phyloP scores from a whole-genome alignment of 495 filamentous ascomycete genomes.

The Aspergillus sparsus region DNA sequence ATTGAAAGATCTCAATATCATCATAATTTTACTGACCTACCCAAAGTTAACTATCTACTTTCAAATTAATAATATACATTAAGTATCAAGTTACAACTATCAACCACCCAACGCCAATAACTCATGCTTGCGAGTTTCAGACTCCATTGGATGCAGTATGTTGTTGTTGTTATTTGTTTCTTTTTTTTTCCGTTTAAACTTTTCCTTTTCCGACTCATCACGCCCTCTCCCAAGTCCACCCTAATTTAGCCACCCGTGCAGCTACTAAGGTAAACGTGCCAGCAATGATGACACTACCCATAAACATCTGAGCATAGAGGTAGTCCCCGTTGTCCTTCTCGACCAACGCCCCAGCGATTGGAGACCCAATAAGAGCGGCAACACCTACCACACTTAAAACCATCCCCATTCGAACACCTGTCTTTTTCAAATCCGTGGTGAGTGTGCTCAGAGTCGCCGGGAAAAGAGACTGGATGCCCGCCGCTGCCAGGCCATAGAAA shows the following conservation, averaged over 20 bases:
- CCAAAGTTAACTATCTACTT: background rate
- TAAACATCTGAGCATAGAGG: constrained; percentile 59
- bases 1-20: background rate
- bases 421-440: constrained; percentile 64
- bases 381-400: constrained; percentile 73
- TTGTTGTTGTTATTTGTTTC: too few species aligned
- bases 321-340: constrained; percentile 52
- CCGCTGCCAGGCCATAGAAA: constrained; percentile 62
- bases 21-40: too few species aligned
- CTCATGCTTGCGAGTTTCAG: background rate
- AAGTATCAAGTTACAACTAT: background rate
- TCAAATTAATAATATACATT: background rate
- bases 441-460: constrained; percentile 61
- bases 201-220: constrained; percentile 12
- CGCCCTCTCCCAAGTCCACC: constrained; percentile 31
- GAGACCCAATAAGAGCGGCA: constrained; percentile 71
- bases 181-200: background rate
- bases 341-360: constrained; percentile 68
- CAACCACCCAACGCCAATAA: background rate
- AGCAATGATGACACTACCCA: constrained; percentile 50
- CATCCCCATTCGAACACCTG: constrained; percentile 78
- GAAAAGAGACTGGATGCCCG: constrained; percentile 69
- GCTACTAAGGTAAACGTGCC: constrained; percentile 47
- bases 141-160: too few species aligned
- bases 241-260: constrained; percentile 49